Conservation (phyloP, 2,329 filamentous ascomycete species). For the Aureobasidium sp. region DNA sequence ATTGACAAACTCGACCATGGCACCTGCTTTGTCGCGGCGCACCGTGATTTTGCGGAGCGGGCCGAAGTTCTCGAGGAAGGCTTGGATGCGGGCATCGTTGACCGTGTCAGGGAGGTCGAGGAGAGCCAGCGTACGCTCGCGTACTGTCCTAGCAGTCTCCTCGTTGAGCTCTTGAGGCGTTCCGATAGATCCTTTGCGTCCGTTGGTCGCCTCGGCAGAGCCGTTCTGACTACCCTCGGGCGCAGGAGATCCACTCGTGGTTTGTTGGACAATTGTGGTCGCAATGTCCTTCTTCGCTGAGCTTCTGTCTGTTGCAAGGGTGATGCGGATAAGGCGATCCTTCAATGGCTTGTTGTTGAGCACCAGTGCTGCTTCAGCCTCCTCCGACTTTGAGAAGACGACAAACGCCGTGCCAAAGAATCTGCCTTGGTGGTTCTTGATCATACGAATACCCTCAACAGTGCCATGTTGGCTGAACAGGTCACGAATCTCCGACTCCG, state of each 20-base stretch:
- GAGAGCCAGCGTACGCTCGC: constrained; percentile 65
- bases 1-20: constrained; percentile 72
- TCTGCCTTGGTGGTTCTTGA: constrained; percentile 57
- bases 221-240: constrained; percentile 15
- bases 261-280: constrained; percentile 12
- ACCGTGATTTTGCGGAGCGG: constrained; percentile 66
- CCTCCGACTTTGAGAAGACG: constrained; percentile 54
- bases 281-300: constrained; percentile 13
- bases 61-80: constrained; percentile 63
- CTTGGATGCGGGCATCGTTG: constrained; percentile 73
- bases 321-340: constrained; percentile 27
- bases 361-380: constrained; percentile 25
- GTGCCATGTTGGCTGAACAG: constrained; percentile 68
- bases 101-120: constrained; percentile 87
- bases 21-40: constrained; percentile 73
- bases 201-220: neutral
- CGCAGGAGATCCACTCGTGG: neutral
- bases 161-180: constrained; percentile 14
- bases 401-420: constrained; percentile 75
- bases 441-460: constrained; percentile 63
- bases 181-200: constrained; percentile 21
- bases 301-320: constrained; percentile 18
- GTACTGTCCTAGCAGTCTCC: constrained; percentile 21
- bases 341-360: constrained; percentile 26
- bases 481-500: constrained; percentile 59